These are phyloP conservation scores for Ormosia emarginata DNA, from an alignment of 306 rosid species.

Conservation along the genomic window DNA sequence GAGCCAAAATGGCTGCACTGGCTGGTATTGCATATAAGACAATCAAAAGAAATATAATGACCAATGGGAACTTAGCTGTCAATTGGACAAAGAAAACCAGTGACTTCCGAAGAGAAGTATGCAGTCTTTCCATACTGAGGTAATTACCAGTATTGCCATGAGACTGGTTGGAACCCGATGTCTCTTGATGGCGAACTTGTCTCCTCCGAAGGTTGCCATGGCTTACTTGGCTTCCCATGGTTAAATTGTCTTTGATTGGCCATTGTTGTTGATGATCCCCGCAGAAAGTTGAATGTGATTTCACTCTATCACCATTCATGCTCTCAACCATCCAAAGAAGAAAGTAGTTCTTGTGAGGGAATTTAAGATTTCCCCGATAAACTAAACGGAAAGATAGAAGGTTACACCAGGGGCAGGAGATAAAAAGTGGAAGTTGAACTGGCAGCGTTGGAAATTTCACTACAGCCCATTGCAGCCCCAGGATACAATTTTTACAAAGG, in stretches of 20 bases:
- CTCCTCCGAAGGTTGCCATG: slow-evolving; percentile 54
- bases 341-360: slow-evolving; percentile 94
- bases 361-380: slow-evolving; percentile 71
- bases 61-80: slow-evolving; percentile 93
- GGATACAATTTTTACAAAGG: slow-evolving; percentile 92
- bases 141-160: slow-evolving; percentile 30
- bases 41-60: slow-evolving; percentile 77
- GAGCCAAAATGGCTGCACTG: slow-evolving; percentile 83
- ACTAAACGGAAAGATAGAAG: slow-evolving; percentile 84
- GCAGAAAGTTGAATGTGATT: slow-evolving; percentile 51
- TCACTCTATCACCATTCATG: slow-evolving; percentile 86
- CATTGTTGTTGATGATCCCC: slow-evolving; percentile 58
- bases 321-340: slow-evolving; percentile 99
- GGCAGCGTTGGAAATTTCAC: slow-evolving; percentile 91
- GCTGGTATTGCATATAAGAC: slow-evolving; percentile 89
- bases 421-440: slow-evolving; percentile 92
- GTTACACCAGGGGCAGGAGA: slow-evolving; percentile 98
- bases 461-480: slow-evolving; percentile 95
- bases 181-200: slow-evolving; percentile 51
- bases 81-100: slow-evolving; percentile 74
- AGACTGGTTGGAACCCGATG: slow-evolving; percentile 29
- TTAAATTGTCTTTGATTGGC: slow-evolving; percentile 45
- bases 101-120: slow-evolving; percentile 55
- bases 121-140: slow-evolving; percentile 55
- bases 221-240: slow-evolving; percentile 49